Conservation (phyloP, 352 stramenopile genomes). For the Globisporangium sylvaticum region DNA sequence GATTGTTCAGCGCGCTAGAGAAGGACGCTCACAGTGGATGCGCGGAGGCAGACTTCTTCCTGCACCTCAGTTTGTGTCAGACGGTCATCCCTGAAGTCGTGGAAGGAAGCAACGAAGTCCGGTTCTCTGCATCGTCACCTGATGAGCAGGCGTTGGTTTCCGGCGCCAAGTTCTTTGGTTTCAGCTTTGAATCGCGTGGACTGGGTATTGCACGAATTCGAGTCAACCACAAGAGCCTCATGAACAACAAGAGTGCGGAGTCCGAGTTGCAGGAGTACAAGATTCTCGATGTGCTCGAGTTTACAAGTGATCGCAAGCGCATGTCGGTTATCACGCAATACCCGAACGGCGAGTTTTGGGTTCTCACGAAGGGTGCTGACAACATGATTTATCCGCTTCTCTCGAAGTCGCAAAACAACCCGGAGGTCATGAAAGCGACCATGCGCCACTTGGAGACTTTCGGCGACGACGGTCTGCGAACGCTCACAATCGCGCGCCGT, state of each 20-base stretch:
- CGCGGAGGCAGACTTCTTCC: constrained; percentile 75
- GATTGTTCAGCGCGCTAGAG: constrained; percentile 44
- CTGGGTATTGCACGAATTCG: constrained; percentile 58
- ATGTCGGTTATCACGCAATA: constrained; percentile 80
- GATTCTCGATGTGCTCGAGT: constrained; percentile 94
- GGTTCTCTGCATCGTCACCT: constrained; percentile 75
- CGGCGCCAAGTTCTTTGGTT: constrained; percentile 79
- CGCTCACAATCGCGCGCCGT: constrained; percentile 71
- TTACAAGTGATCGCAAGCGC: constrained; percentile 88
- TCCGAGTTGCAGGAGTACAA: constrained; percentile 62
- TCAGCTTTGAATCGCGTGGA: constrained; percentile 64
- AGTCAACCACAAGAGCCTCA: constrained; percentile 40
- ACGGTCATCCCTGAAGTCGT: constrained; percentile 69
- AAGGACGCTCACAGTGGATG: constrained; percentile 24
- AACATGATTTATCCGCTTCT: constrained; percentile 88
- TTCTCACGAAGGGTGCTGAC: constrained; percentile 91
- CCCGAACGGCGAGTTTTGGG: constrained; percentile 60
- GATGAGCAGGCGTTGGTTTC: constrained; percentile 89
- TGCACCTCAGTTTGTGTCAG: constrained; percentile 80
- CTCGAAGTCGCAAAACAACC: constrained; percentile 51
- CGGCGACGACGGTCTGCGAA: constrained; percentile 80
- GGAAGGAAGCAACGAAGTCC: constrained; percentile 47
- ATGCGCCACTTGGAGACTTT: constrained; percentile 74
- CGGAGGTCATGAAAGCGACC: constrained; percentile 53
- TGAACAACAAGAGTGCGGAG: constrained; percentile 28